Base-by-base conservation (phyloP, 345 rosid genomes). In the Melaleuca alternifolia region DNA sequence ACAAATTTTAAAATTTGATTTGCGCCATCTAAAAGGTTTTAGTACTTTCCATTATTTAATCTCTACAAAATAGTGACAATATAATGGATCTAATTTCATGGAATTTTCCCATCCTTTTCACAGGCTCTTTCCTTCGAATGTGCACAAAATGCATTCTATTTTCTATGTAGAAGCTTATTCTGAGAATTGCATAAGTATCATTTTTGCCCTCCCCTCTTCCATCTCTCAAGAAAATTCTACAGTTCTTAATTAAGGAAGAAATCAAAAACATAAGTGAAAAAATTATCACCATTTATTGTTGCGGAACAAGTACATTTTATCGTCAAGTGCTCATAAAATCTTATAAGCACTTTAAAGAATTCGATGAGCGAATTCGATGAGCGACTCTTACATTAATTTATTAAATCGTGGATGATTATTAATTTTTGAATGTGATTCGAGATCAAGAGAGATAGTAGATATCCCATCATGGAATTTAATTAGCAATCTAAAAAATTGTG, bases 271-370 rank as follows among this genome's bases (percentile, higher is more conserved):
- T 23, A 16, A 33, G 15, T 65, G 46, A 23, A 4, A 65, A 5
- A 65, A 8, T 65, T 65, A 33, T 44, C 12, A 5, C 37, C 23
- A 16, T 0, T 0, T 65, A 65, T 0, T 0, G 0, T 30, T 5
- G 41, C 41, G 46, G 6, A 16, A 0, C 0, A 16, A 16, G 33
- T 65, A 33, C 23, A 33, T 33, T 30, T 18, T 15, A 11, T 51
- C 6, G 6, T 51, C 15, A 1, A 6, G 53, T 30, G 7, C 14
- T 65, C 9, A 37, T 33, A 11, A 16, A 9, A 33, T 23, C 79
- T 33, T 13, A 20, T 2, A 71, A 37, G 18, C 18, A 9, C 48
- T 37, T 9, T 2, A 71, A 33, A 62, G 10, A 28, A 71, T 18
- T 71, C 6, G 10, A 9, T 2, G 7, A 33, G 24, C 2, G 0